These are phyloP conservation scores for Darksidea phi DNA, from an alignment of 495 filamentous ascomycete species.

Conservation along the genomic window DNA sequence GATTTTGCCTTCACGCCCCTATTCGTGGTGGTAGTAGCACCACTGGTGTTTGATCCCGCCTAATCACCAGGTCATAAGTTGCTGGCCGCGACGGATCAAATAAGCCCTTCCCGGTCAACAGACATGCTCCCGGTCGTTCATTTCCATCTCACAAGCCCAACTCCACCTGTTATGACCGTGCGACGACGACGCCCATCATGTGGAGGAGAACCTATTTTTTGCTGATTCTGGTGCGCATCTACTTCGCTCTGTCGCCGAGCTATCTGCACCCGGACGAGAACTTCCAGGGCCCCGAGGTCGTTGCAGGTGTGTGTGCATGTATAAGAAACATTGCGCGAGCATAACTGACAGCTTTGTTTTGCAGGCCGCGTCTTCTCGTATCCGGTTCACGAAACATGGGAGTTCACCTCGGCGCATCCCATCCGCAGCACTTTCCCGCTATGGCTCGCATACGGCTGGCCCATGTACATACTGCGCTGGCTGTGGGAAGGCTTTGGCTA, in stretches of 20 bases:
- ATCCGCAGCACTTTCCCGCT: constrained; percentile 94
- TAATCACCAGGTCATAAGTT: constrained; percentile 8
- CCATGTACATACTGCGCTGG: constrained; percentile 88
- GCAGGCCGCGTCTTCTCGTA: constrained; percentile 86
- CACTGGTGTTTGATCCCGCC: constrained; percentile 30
- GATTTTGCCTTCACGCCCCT: neutral
- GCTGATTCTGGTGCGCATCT: constrained; percentile 80
- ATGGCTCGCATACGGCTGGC: constrained; percentile 89
- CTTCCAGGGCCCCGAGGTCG: constrained; percentile 96
- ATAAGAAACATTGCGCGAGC: neutral
- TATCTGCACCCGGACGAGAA: constrained; percentile 98
- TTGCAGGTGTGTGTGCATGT: constrained; percentile 72
- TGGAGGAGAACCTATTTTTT: constrained; percentile 89
- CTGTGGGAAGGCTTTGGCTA: constrained; percentile 66
- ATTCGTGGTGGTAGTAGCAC: constrained; percentile 21
- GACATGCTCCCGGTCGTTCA: constrained; percentile 28
- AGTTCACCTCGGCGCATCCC: constrained; percentile 81
- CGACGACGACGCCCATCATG: constrained; percentile 52
- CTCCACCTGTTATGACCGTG: neutral
- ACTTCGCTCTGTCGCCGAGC: constrained; percentile 90
- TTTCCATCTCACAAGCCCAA: constrained; percentile 2
- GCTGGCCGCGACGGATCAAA: constrained; percentile 2
- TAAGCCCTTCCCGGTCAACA: neutral
- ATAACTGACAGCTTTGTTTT: constrained; percentile 12
- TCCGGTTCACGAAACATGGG: constrained; percentile 84